These are phyloP conservation scores for Entonaema liquescens DNA, from an alignment of 495 filamentous ascomycete species.

Conservation along the genomic window DNA sequence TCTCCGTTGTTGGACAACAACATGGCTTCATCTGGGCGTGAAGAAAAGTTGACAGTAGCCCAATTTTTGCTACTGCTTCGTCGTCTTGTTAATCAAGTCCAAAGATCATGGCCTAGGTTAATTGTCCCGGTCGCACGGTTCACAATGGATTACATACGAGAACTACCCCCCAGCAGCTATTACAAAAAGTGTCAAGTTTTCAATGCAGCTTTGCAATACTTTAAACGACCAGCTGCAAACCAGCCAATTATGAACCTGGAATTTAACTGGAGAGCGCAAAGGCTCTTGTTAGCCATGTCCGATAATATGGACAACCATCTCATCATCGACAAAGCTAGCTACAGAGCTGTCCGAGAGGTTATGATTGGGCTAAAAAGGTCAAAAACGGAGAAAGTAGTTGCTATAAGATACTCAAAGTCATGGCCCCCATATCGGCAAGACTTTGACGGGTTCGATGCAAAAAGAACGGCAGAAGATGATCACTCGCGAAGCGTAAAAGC, in stretches of 20 bases:
- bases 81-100: slow-evolving; percentile 47
- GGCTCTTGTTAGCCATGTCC: slow-evolving; percentile 50
- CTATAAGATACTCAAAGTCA: slow-evolving; percentile 49
- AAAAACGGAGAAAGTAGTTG: slow-evolving; percentile 47
- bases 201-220: slow-evolving; percentile 48
- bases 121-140: slow-evolving; percentile 49
- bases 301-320: slow-evolving; percentile 47
- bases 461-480: slow-evolving; percentile 50
- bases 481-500: slow-evolving; percentile 52
- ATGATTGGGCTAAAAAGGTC: slow-evolving; percentile 52
- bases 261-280: slow-evolving; percentile 59
- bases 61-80: slow-evolving; percentile 47
- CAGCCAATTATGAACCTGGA: slow-evolving; percentile 45
- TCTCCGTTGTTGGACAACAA: not conserved
- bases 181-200: slow-evolving; percentile 43
- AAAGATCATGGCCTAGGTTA: slow-evolving; percentile 46
- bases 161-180: slow-evolving; percentile 35
- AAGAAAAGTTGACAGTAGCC: slow-evolving; percentile 32
- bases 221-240: slow-evolving; percentile 41
- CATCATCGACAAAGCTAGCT: slow-evolving; percentile 48
- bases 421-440: slow-evolving; percentile 58
- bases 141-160: slow-evolving; percentile 47
- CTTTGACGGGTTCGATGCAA: slow-evolving; percentile 56
- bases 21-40: slow-evolving; percentile 11
- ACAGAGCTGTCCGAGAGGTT: slow-evolving; percentile 51